These are phyloP conservation scores for Croton setiger DNA, from an alignment of 441 rosid species.

Conservation along the genomic window DNA sequence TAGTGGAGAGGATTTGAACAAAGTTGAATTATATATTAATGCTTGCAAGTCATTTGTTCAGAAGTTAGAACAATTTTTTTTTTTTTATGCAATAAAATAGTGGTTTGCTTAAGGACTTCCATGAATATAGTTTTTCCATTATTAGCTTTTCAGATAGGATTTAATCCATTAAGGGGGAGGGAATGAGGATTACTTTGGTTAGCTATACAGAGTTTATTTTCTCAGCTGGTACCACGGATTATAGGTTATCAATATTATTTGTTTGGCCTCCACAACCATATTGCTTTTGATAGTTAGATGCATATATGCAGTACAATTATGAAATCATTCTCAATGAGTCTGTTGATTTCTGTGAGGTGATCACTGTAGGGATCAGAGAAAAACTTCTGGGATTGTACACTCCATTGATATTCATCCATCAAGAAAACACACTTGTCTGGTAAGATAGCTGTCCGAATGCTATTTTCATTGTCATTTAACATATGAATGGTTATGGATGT, in stretches of 20 bases:
- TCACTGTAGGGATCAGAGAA: slow-evolving; percentile 58
- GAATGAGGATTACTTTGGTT: not conserved
- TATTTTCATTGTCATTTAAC: not conserved
- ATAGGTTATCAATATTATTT: not conserved
- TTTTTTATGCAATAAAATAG: not conserved
- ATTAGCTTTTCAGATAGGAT: not conserved
- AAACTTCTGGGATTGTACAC: slow-evolving; percentile 66
- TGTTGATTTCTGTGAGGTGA: slow-evolving; percentile 17
- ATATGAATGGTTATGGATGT: not conserved
- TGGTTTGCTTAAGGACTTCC: not conserved
- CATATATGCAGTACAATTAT: not conserved
- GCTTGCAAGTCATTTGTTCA: not conserved
- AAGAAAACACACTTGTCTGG: slow-evolving; percentile 86
- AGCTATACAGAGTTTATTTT: not conserved
- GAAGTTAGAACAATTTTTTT: not conserved
- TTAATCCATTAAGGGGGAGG: no score
- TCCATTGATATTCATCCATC: slow-evolving; percentile 90
- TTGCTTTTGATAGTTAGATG: not conserved
- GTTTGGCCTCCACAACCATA: not conserved
- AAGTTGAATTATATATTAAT: not conserved
- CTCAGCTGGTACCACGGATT: no score
- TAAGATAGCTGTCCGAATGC: slow-evolving; percentile 26
- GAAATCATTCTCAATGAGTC: not conserved
- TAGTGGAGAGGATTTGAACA: not conserved
- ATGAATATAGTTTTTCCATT: not conserved